phyloP scores from a whole-genome alignment of 371 early-diverging fungal genomes.

The Enteropsectra breve region DNA sequence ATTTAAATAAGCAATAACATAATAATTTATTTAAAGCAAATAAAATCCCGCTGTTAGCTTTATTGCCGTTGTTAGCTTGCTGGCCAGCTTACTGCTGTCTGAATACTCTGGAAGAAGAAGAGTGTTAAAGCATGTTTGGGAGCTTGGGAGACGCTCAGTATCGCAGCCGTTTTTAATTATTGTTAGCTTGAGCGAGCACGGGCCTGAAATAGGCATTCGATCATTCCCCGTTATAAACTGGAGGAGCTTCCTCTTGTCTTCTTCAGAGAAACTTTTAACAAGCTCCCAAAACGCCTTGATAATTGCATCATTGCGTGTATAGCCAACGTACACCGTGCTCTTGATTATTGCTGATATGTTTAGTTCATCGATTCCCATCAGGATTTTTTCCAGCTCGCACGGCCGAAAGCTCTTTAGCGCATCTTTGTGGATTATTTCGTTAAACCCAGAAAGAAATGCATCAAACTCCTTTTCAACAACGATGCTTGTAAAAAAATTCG shows the following conservation, averaged over 20 bases:
- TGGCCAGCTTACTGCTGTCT: constrained; percentile 68
- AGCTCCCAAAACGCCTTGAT: constrained; percentile 75
- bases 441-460: constrained; percentile 77
- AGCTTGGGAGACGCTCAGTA: constrained; percentile 77
- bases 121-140: constrained; percentile 90
- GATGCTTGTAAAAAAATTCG: constrained; percentile 68
- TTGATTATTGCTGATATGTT: constrained; percentile 72
- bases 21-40: constrained; percentile 59
- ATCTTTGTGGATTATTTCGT: constrained; percentile 66
- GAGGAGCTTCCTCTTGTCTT: constrained; percentile 73
- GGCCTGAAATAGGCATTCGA: constrained; percentile 81
- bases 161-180: constrained; percentile 92
- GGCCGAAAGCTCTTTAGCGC: constrained; percentile 61
- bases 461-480: constrained; percentile 72
- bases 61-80: constrained; percentile 77
- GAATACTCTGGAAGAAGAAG: constrained; percentile 82
- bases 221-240: constrained; percentile 92
- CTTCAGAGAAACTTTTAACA: constrained; percentile 68
- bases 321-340: constrained; percentile 65
- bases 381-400: constrained; percentile 80
- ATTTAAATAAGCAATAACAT: too few relatives aligned
- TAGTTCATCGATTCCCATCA: constrained; percentile 77
- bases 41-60: constrained; percentile 91
- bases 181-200: constrained; percentile 75
- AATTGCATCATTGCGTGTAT: constrained; percentile 64